Evolutionary conservation across 495 filamentous ascomycete genomes (phyloP).

Genomic region (Neurospora sp.): DNA sequence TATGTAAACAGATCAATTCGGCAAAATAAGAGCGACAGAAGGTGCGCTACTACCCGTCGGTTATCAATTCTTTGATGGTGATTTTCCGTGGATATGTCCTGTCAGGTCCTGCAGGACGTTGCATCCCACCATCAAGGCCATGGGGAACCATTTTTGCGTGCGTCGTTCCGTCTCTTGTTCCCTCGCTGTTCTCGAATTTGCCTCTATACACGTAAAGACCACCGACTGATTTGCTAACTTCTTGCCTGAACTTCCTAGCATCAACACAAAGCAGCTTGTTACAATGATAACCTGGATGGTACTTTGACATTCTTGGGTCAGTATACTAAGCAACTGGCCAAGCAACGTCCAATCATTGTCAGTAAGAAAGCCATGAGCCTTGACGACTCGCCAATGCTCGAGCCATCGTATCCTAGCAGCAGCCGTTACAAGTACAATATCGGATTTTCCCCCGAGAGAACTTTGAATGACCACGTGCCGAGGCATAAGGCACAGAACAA

Average conservation of each 20-base stretch:
- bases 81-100: conserved; percentile 22
- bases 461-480: neutral
- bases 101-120: conserved; percentile 16
- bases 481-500: neutral
- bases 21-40: neutral
- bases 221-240: neutral
- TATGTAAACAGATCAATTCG: neutral
- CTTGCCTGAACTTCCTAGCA: neutral
- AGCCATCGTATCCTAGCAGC: neutral
- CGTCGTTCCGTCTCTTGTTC: neutral
- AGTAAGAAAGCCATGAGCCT: conserved; percentile 9
- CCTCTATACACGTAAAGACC: neutral
- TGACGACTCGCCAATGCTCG: conserved; percentile 5
- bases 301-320: conserved; percentile 13
- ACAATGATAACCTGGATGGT: conserved; percentile 19
- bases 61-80: conserved; percentile 9
- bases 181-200: no score
- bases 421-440: neutral
- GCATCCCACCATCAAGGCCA: conserved; percentile 7
- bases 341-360: conserved; percentile 7
- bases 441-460: neutral
- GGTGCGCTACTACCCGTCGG: conserved; percentile 18
- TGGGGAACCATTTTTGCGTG: conserved; percentile 20
- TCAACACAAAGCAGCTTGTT: conserved; percentile 7
- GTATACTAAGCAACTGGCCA: conserved; percentile 1